Evolutionary conservation across 2,329 filamentous ascomycete genomes (phyloP).

Genomic region (Botrytis fragariae): DNA sequence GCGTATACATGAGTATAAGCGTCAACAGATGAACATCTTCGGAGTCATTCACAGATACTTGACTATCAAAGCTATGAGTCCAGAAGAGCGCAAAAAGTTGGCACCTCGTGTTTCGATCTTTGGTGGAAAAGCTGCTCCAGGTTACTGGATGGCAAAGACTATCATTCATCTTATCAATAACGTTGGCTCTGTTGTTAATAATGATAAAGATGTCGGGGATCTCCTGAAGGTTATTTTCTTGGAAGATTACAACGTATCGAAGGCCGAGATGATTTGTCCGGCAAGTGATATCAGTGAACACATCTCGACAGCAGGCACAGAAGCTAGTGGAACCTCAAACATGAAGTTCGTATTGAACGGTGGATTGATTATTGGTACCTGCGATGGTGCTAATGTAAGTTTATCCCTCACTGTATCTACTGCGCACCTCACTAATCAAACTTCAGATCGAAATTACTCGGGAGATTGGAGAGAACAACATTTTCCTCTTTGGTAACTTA

Average conservation of each 20-base stretch:
- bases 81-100: conserved; percentile 82
- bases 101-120: conserved; percentile 91
- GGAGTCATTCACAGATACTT: conserved; percentile 95
- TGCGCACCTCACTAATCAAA: conserved; percentile 17
- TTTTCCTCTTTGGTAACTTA: conserved; percentile 96
- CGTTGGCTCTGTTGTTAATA: conserved; percentile 87
- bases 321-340: conserved; percentile 88
- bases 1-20: conserved; percentile 99
- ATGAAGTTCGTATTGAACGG: conserved; percentile 99
- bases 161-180: conserved; percentile 96
- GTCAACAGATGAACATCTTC: conserved; percentile 98
- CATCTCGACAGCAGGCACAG: conserved; percentile 95
- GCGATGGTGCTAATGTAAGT: conserved; percentile 92
- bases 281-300: conserved; percentile 97
- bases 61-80: conserved; percentile 77
- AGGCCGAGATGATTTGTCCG: conserved; percentile 93
- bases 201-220: conserved; percentile 87
- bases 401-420: neutral
- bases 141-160: conserved; percentile 99
- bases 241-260: conserved; percentile 99
- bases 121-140: conserved; percentile 94
- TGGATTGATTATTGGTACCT: conserved; percentile 95
- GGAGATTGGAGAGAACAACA: conserved; percentile 93
- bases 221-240: conserved; percentile 96
- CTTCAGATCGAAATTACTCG: conserved; percentile 92